A percentile compares a stretch with the other conserved stretches of the same genome.
Conservation (phyloP, 257 asterid species). For the Solanum corneliomulleri region DNA sequence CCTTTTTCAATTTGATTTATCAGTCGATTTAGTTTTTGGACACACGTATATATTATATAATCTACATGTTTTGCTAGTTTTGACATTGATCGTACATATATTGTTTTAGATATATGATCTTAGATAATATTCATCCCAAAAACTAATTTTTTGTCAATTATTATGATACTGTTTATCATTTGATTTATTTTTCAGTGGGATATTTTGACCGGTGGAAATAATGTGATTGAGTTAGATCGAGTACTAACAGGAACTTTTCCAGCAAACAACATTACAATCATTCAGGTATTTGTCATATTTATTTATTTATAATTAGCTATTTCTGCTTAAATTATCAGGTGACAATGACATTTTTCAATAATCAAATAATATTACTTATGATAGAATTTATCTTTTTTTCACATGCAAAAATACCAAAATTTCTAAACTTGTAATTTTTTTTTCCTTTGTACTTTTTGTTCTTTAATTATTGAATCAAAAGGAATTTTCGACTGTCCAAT, state of each 20-base stretch:
- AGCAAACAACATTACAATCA: conserved; percentile 40
- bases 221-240: conserved; percentile 31
- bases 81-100: not conserved
- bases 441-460: not conserved
- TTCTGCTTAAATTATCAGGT: not conserved
- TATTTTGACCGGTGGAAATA: conserved; percentile 33
- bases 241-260: conserved; percentile 45
- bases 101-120: not conserved
- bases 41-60: not conserved
- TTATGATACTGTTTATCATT: not conserved
- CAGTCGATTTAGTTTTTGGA: not conserved
- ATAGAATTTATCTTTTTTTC: not conserved
- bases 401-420: not conserved
- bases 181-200: conserved; percentile 47
- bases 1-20: not conserved
- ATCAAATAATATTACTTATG: not conserved
- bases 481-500: not conserved
- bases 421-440: not conserved
- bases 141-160: not conserved
- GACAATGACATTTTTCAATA: not conserved
- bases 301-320: not conserved
- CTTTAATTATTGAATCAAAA: not conserved
- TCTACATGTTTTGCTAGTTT: not conserved
- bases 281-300: conserved; percentile 36
- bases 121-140: not conserved